A percentile compares a stretch with the other conserved stretches of the same genome.
These are phyloP conservation scores for Penicillium dipodomyicola DNA, from an alignment of 495 filamentous ascomycete genomes.

Conservation along the genomic window DNA sequence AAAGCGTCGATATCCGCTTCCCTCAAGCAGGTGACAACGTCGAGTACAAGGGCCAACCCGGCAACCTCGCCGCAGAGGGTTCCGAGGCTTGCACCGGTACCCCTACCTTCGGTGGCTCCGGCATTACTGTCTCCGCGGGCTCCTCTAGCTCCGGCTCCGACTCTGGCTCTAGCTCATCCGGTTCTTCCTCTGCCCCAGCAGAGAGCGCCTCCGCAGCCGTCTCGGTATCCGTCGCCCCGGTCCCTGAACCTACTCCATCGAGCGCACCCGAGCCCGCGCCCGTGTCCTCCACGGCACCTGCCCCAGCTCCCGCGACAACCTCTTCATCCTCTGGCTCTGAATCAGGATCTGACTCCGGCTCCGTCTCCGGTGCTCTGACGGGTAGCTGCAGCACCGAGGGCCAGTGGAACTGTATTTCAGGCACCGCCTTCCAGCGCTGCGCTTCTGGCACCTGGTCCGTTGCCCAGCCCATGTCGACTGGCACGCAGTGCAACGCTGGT, in stretches of 20 bases:
- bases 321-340: conserved; percentile 5
- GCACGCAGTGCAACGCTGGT: conserved; percentile 59
- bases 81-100: conserved; percentile 34
- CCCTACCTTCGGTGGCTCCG: conserved; percentile 30
- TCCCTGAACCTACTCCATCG: conserved; percentile 21
- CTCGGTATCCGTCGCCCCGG: conserved; percentile 30
- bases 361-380: conserved; percentile 27
- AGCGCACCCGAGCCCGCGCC: conserved; percentile 17
- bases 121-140: conserved; percentile 16
- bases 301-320: conserved; percentile 13
- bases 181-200: conserved; percentile 13
- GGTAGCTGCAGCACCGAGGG: conserved; percentile 43
- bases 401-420: conserved; percentile 64
- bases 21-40: conserved; percentile 72
- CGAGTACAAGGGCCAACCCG: conserved; percentile 23
- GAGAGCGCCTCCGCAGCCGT: conserved; percentile 22
- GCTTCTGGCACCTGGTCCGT: conserved; percentile 60
- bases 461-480: conserved; percentile 52
- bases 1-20: conserved; percentile 59
- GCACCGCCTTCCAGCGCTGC: conserved; percentile 59
- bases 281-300: conserved; percentile 13
- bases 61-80: conserved; percentile 31
- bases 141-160: conserved; percentile 20
- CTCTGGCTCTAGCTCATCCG: conserved; percentile 8
- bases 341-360: conserved; percentile 2